Percentiles rank a stretch among this genome's conserved stretches.
Evolutionary conservation across 2,329 filamentous ascomycete species (phyloP).

Genomic region (Aureobasidium sp.): DNA sequence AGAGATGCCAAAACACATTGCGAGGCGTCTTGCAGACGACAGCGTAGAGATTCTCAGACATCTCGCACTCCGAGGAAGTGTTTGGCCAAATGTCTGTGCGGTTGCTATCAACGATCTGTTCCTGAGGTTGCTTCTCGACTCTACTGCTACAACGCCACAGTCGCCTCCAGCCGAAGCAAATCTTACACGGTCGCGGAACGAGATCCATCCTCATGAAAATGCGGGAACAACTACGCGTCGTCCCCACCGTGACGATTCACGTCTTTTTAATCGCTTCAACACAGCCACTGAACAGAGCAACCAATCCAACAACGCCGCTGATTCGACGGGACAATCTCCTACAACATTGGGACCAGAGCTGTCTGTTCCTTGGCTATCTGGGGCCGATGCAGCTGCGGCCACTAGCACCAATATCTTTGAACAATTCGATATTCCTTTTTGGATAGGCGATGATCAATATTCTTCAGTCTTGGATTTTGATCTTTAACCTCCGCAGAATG

Average conservation of each 20-base stretch:
- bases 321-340: not conserved
- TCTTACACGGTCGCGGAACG: too few species aligned
- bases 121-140: not conserved
- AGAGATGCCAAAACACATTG: constrained; percentile 34
- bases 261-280: not conserved
- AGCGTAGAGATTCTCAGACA: constrained; percentile 18
- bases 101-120: constrained; percentile 18
- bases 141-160: not conserved
- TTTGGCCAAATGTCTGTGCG: constrained; percentile 19
- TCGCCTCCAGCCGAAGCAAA: not conserved
- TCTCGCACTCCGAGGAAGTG: constrained; percentile 15
- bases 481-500: not conserved
- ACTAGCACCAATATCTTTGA: constrained; percentile 26
- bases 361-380: not conserved
- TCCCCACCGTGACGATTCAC: not conserved
- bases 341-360: not conserved
- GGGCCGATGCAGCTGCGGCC: not conserved
- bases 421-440: constrained; percentile 32
- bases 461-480: constrained; percentile 12
- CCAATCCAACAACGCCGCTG: not conserved
- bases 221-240: not conserved
- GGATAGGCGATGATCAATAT: constrained; percentile 31
- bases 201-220: not conserved
- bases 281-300: not conserved
- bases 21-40: constrained; percentile 25